A percentile compares a stretch with the other conserved stretches of the same genome.
These are phyloP conservation scores for Sordariomycetes sp. DNA, from an alignment of 2,329 filamentous ascomycete species.

Conservation along the genomic window DNA sequence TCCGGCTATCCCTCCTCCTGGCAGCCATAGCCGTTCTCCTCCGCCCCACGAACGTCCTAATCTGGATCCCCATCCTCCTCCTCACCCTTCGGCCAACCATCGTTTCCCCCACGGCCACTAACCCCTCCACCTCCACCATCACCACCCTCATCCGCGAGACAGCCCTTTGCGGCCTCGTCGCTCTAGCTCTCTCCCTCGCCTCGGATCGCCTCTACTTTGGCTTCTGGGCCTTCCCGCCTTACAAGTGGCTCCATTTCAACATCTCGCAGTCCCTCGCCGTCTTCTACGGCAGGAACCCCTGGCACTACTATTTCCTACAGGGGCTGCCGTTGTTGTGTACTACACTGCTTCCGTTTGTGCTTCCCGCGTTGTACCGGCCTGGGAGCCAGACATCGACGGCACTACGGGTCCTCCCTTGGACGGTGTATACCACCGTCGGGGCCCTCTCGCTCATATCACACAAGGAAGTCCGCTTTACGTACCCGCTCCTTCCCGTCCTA, in stretches of 20 bases:
- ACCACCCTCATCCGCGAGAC: slow-evolving; percentile 48
- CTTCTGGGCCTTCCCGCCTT: slow-evolving; percentile 76
- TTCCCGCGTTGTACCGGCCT: slow-evolving; percentile 43
- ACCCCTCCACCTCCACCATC: slow-evolving; percentile 26
- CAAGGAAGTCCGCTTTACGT: slow-evolving; percentile 96
- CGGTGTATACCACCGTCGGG: slow-evolving; percentile 44
- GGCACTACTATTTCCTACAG: slow-evolving; percentile 89
- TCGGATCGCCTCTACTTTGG: slow-evolving; percentile 73
- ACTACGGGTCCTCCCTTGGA: slow-evolving; percentile 33
- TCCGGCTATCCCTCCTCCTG: slow-evolving; percentile 52
- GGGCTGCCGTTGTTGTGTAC: slow-evolving; percentile 79
- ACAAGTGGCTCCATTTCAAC: slow-evolving; percentile 85
- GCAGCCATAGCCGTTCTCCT: slow-evolving; percentile 76
- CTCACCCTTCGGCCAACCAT: slow-evolving; percentile 28
- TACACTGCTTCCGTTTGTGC: slow-evolving; percentile 65
- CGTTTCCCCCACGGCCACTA: slow-evolving; percentile 10
- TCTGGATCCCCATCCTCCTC: slow-evolving; percentile 59
- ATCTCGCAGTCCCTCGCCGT: slow-evolving; percentile 74
- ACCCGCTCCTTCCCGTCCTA: slow-evolving; percentile 77
- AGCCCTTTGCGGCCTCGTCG: slow-evolving; percentile 45
- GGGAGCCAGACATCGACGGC: slow-evolving; percentile 14
- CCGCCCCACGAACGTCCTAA: slow-evolving; percentile 76
- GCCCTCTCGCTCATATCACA: slow-evolving; percentile 71
- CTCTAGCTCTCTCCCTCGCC: slow-evolving; percentile 49
- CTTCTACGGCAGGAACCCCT: slow-evolving; percentile 83